phyloP scores from a whole-genome alignment of 2,329 filamentous ascomycete species.

The Ophiostoma quercus region DNA sequence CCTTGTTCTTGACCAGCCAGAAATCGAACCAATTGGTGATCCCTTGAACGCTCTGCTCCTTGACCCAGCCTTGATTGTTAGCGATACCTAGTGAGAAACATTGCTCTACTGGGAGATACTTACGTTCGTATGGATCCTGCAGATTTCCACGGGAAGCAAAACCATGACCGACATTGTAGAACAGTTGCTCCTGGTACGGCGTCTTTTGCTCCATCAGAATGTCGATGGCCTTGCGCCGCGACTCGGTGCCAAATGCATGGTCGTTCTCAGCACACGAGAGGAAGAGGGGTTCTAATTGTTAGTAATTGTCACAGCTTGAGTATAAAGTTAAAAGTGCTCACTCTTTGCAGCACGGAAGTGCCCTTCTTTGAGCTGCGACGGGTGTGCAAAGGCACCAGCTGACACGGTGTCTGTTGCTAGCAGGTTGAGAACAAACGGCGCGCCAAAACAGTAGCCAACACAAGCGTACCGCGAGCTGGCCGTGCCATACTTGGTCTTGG shows the following conservation, averaged over 20 bases:
- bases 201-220: constrained; percentile 39
- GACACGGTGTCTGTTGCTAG: constrained; percentile 36
- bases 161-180: constrained; percentile 46
- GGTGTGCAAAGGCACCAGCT: constrained; percentile 48
- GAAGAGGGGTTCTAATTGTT: constrained; percentile 38
- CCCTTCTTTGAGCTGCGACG: constrained; percentile 44
- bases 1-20: constrained; percentile 24
- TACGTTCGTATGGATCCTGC: constrained; percentile 39
- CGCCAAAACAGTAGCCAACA: constrained; percentile 41
- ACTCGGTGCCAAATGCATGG: constrained; percentile 39
- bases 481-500: constrained; percentile 36
- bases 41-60: constrained; percentile 28
- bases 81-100: not conserved
- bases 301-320: not conserved
- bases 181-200: constrained; percentile 59
- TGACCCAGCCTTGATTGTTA: constrained; percentile 26
- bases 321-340: constrained; percentile 29
- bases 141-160: constrained; percentile 26
- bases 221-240: constrained; percentile 40
- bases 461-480: constrained; percentile 37
- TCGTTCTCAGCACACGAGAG: constrained; percentile 45
- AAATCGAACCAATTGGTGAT: constrained; percentile 28
- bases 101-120: constrained; percentile 25
- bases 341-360: constrained; percentile 40
- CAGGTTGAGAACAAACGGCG: constrained; percentile 42